These are phyloP conservation scores for Leishmania major DNA, from an alignment of 208 protist species.

Conservation along the genomic window DNA sequence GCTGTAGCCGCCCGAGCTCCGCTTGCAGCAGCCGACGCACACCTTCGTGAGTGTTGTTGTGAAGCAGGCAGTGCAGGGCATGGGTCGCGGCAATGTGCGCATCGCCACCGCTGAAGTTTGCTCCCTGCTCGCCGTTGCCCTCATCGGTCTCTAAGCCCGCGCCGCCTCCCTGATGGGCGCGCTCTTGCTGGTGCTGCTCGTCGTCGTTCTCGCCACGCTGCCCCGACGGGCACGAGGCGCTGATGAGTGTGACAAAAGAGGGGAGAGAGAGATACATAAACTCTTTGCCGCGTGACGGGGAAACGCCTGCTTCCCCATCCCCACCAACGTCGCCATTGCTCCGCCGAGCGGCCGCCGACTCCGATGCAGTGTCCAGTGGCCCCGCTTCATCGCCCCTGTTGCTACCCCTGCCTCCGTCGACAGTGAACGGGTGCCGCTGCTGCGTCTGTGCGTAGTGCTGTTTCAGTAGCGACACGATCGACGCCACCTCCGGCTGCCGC, in stretches of 20 bases:
- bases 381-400: neutral
- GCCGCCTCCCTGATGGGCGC: neutral
- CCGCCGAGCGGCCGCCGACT: neutral
- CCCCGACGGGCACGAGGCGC: neutral
- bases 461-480: constrained; percentile 24
- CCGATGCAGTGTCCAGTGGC: neutral
- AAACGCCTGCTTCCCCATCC: no score
- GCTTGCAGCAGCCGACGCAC: constrained; percentile 44
- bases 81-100: neutral
- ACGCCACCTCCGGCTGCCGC: constrained; percentile 34
- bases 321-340: neutral
- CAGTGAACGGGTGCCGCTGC: constrained; percentile 1
- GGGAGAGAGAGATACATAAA: constrained; percentile 9
- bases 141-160: neutral
- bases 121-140: neutral
- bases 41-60: constrained; percentile 49
- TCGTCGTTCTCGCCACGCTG: constrained; percentile 4
- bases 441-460: constrained; percentile 16
- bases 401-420: neutral
- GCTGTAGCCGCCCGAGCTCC: constrained; percentile 52
- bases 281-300: neutral
- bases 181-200: neutral
- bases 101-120: neutral
- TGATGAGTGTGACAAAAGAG: constrained; percentile 6
- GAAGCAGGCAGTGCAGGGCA: constrained; percentile 21